These are phyloP conservation scores for Nakataea oryzae DNA, from an alignment of 2,329 filamentous ascomycete genomes.

Conservation along the genomic window DNA sequence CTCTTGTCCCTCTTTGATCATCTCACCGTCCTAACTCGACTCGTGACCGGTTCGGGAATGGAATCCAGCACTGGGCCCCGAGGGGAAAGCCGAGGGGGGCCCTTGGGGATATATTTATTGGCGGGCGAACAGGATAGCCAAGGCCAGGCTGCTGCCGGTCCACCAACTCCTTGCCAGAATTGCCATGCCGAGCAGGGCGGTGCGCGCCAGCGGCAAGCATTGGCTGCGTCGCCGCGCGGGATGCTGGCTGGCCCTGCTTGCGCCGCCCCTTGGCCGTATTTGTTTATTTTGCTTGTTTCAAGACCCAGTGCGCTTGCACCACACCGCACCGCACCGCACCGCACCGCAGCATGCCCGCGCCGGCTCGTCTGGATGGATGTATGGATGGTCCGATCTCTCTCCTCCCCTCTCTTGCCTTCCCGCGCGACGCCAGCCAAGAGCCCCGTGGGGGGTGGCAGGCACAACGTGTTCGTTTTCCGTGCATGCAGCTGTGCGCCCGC, in stretches of 20 bases:
- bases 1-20: neutral
- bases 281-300: neutral
- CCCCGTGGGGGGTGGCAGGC: no score
- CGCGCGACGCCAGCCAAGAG: neutral
- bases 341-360: no score
- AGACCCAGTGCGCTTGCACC: neutral
- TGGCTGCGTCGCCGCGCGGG: neutral
- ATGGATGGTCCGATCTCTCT: neutral
- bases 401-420: no score
- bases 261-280: neutral
- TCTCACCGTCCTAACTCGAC: neutral
- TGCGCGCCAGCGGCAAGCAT: neutral
- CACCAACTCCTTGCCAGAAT: neutral
- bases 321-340: neutral
- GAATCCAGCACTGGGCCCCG: no score
- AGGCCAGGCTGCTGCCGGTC: neutral
- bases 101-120: neutral
- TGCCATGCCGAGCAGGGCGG: neutral
- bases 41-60: neutral
- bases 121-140: neutral
- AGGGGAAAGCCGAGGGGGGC: neutral
- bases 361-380: no score
- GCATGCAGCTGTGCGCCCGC: neutral
- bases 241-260: neutral
- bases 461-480: neutral